Percentiles rank a stretch among this genome's conserved stretches.
These are phyloP conservation scores for Vitis hybrid DNA, from an alignment of 177 flowering plant genomes.

Conservation along the genomic window DNA sequence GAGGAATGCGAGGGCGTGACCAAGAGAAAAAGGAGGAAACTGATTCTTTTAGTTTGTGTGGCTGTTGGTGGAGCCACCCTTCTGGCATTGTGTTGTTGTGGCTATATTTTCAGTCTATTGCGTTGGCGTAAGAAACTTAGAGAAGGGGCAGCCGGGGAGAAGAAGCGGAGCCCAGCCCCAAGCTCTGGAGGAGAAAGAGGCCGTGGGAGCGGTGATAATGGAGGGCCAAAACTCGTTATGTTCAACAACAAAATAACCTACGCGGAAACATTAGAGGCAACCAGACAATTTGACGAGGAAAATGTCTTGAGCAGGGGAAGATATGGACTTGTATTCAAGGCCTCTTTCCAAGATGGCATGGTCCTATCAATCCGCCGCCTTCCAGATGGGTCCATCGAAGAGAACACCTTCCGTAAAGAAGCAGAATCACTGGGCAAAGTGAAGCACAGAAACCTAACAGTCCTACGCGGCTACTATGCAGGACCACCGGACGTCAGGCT, in stretches of 20 bases:
- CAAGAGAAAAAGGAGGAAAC: constrained; percentile 36
- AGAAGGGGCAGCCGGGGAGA: constrained; percentile 45
- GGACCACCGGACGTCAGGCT: constrained; percentile 58
- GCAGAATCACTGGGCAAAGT: constrained; percentile 60
- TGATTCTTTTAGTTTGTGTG: constrained; percentile 46
- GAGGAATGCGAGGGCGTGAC: constrained; percentile 35
- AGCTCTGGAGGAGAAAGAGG: constrained; percentile 54
- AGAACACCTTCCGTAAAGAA: constrained; percentile 52
- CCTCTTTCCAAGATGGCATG: constrained; percentile 68
- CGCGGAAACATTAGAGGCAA: constrained; percentile 76
- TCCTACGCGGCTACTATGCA: constrained; percentile 59
- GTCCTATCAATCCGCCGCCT: constrained; percentile 74
- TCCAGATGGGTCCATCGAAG: constrained; percentile 47
- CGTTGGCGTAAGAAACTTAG: constrained; percentile 53
- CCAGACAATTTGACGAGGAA: constrained; percentile 82
- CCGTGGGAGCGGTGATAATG: constrained; percentile 56
- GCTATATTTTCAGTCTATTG: constrained; percentile 46
- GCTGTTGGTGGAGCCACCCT: constrained; percentile 42
- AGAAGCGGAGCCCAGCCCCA: constrained; percentile 60
- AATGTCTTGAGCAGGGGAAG: constrained; percentile 67
- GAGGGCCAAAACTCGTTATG: constrained; percentile 73
- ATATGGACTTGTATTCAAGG: constrained; percentile 72
- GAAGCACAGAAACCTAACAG: constrained; percentile 60
- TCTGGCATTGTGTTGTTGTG: constrained; percentile 51
- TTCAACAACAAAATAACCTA: constrained; percentile 68